Evolutionary conservation across 2,329 filamentous ascomycete species (phyloP), one percentile per base, ranked within the genome.

Genomic region (Hypoxylon sp.): DNA sequence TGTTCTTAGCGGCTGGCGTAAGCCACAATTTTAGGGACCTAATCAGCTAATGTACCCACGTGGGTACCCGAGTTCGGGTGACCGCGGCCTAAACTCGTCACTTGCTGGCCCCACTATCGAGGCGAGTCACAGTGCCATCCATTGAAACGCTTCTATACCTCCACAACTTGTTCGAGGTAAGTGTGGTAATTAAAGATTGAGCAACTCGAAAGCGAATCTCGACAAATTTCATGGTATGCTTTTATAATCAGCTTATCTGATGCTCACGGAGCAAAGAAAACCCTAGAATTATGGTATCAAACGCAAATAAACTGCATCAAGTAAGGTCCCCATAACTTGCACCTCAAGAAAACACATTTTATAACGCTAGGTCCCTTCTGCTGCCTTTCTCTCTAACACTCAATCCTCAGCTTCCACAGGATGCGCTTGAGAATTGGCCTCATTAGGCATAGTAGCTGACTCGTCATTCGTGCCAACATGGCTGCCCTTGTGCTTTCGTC

Each of bases 401-500:
- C n/a, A 72, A 33, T 60, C 63, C 22, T 72, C 70, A 29, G 39
- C 39, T 22, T 9, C 8, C 19, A 11, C 17, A 3, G 39, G 17
- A 44, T 44, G 17, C 8, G 17, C 39, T 3, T 17, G 17, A 44
- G 44, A 17, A 62, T 6, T 37, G n/a, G 53, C 51, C 54, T 31
- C 14, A 13, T 48, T 50, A 52, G 63, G 17, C 53, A 19, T 22
- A 48, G 19, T 54, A 53, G 59, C 17, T 31, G 61, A 17, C 17
- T 66, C 68, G 2, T 22, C 55, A 17, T 44, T 33, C 33, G 58
- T 52, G 60, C 63, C 29, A 57, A n/a, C 47, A 44, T n/a, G 52
- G n/a, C 67, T 66, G 22, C 69, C 55, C 64, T 76, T 76, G 35
- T 75, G 75, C 66, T 74, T 77, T 59, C 75, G 70, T 61, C 66